Percentiles rank a stretch among this genome's conserved stretches.
Conservation (phyloP, 495 filamentous ascomycete species). For the Penicillium waksmanii region DNA sequence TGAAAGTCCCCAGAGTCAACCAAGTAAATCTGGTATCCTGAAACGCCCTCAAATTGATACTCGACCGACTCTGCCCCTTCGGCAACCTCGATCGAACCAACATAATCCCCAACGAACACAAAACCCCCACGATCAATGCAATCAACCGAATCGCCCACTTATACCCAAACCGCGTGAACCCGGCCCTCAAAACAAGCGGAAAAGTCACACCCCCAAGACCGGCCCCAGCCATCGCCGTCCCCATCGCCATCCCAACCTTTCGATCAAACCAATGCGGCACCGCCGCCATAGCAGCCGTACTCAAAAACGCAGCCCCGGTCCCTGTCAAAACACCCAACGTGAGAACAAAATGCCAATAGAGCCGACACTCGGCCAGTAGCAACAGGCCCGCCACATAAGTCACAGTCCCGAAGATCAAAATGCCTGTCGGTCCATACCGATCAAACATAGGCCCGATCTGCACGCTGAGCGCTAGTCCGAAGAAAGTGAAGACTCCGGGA, state of each 20-base stretch:
- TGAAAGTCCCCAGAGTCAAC: constrained; percentile 42
- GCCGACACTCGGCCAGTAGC: constrained; percentile 52
- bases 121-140: constrained; percentile 58
- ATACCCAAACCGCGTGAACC: constrained; percentile 58
- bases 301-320: constrained; percentile 59
- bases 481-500: constrained; percentile 63
- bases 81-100: constrained; percentile 41
- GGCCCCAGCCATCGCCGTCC: constrained; percentile 42
- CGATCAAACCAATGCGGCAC: constrained; percentile 48
- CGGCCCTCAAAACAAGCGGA: constrained; percentile 57
- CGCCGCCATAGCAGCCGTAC: constrained; percentile 48
- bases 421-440: constrained; percentile 55
- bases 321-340: constrained; percentile 63
- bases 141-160: constrained; percentile 64
- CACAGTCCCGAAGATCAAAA: constrained; percentile 56
- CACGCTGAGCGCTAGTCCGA: constrained; percentile 63
- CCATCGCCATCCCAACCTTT: constrained; percentile 41
- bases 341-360: constrained; percentile 71
- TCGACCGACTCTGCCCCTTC: constrained; percentile 35
- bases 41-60: constrained; percentile 62
- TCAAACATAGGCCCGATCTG: constrained; percentile 71
- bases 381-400: constrained; percentile 57
- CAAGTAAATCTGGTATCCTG: constrained; percentile 49
- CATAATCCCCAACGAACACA: constrained; percentile 50
- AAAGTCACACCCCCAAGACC: constrained; percentile 63